Percentiles rank a stretch among this genome's conserved stretches.
These are phyloP conservation scores for Urostyla sp. DNA, from an alignment of 73 alveolate species.

Conservation along the genomic window DNA sequence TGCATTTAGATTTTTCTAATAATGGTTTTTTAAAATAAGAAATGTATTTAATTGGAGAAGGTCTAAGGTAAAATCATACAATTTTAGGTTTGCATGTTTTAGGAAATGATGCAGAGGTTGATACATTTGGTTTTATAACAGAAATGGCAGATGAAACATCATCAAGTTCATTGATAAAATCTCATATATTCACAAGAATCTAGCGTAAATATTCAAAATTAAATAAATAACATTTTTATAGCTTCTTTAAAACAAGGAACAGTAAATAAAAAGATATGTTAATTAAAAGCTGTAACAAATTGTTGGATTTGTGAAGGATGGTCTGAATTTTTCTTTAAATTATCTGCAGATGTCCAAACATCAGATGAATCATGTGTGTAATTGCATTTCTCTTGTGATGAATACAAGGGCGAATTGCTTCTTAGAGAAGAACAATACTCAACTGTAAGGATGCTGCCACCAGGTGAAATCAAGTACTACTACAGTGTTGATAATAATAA, in stretches of 20 bases:
- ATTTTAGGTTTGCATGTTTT: slow-evolving; percentile 72
- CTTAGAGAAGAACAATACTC: neutral
- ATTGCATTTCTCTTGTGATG: slow-evolving; percentile 60
- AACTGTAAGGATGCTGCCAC: slow-evolving; percentile 70
- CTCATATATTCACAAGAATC: slow-evolving; percentile 59
- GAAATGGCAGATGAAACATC: neutral
- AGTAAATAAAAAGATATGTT: neutral
- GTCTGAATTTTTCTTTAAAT: slow-evolving; percentile 84
- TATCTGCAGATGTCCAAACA: slow-evolving; percentile 65
- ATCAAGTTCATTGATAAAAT: slow-evolving; percentile 9
- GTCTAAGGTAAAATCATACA: slow-evolving; percentile 59
- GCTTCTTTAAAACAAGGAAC: slow-evolving; percentile 59
- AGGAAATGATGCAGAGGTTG: slow-evolving; percentile 65
- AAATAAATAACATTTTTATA: neutral
- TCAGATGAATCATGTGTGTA: slow-evolving; percentile 4
- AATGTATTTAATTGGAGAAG: slow-evolving; percentile 22
- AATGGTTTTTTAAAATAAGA: slow-evolving; percentile 55
- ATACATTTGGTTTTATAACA: slow-evolving; percentile 66
- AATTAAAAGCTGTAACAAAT: slow-evolving; percentile 52
- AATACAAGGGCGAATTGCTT: slow-evolving; percentile 32
- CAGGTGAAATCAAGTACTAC: slow-evolving; percentile 53
- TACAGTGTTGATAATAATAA: slow-evolving; percentile 41
- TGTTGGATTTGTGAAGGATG: slow-evolving; percentile 97
- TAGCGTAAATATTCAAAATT: slow-evolving; percentile 16
- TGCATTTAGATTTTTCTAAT: slow-evolving; percentile 58